Conservation (phyloP, 2,329 filamentous ascomycete species). For the Talaromyces atroroseus region DNA sequence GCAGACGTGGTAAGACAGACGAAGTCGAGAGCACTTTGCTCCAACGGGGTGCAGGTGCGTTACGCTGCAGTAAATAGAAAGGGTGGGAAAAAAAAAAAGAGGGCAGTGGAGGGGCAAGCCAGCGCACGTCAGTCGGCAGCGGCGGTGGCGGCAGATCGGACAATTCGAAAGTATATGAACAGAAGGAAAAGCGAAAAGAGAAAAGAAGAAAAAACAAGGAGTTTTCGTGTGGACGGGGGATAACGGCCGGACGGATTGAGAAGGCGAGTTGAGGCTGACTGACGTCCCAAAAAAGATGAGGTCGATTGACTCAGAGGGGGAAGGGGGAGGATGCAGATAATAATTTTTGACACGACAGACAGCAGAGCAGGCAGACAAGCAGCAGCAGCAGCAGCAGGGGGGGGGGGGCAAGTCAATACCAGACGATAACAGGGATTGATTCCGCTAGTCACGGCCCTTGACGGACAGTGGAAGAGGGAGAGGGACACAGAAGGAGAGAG, state of each 20-base stretch:
- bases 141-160: slow-evolving; percentile 7
- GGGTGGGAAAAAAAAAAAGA: too few species aligned
- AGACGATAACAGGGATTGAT: slow-evolving; percentile 8
- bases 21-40: background rate
- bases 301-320: background rate
- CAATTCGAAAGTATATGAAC: background rate
- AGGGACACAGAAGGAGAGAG: background rate
- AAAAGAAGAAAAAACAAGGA: slow-evolving; percentile 2
- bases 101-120: slow-evolving; percentile 7
- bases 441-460: background rate
- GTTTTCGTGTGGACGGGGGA: background rate
- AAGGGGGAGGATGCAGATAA: background rate
- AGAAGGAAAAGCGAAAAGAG: background rate
- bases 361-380: slow-evolving; percentile 3
- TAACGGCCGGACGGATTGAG: slow-evolving; percentile 1
- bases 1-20: slow-evolving; percentile 8
- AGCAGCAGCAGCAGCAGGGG: too few species aligned
- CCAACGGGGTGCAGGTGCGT: slow-evolving; percentile 9
- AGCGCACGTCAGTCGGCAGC: slow-evolving; percentile 9
- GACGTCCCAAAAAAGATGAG: background rate
- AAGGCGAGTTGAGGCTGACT: slow-evolving; percentile 12
- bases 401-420: background rate
- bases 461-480: background rate
- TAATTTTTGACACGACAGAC: background rate
- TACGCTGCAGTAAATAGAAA: slow-evolving; percentile 4